Percentiles rank a stretch among this genome's conserved stretches.
Evolutionary conservation across 1,139 yeast species (phyloP).

Genomic region (Geotrichum candidum): DNA sequence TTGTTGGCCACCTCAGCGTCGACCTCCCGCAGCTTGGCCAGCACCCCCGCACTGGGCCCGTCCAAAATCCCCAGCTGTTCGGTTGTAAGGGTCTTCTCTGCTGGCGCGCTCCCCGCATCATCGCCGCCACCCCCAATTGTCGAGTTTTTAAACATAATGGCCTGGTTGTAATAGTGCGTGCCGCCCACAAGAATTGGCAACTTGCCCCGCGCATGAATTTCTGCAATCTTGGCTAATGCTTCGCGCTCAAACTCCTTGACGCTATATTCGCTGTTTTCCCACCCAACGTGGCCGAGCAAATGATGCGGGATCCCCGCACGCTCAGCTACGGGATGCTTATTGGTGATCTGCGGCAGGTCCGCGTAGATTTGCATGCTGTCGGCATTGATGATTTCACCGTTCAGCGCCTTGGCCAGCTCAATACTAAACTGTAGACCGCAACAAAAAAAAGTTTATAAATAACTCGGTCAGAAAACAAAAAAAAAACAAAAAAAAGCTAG

Average conservation of each 20-base stretch:
- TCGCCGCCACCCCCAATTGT: conserved; percentile 35
- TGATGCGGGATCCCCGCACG: conserved; percentile 74
- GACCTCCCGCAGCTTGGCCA: conserved; percentile 42
- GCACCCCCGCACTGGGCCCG: conserved; percentile 49
- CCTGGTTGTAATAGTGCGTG: conserved; percentile 85
- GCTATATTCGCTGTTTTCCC: conserved; percentile 69
- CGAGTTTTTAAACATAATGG: conserved; percentile 64
- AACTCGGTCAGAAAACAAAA: background rate
- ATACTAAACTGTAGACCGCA: conserved; percentile 47
- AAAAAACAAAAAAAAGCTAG: background rate
- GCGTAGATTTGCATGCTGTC: conserved; percentile 95
- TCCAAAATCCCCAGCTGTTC: conserved; percentile 45
- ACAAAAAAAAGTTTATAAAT: background rate
- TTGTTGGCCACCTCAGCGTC: conserved; percentile 76
- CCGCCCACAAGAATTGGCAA: conserved; percentile 92
- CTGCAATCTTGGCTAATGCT: conserved; percentile 50
- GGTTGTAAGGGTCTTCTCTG: conserved; percentile 18
- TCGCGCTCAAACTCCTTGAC: conserved; percentile 77
- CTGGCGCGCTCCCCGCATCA: background rate
- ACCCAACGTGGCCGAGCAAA: conserved; percentile 73
- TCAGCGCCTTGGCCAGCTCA: conserved; percentile 66
- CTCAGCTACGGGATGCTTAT: conserved; percentile 81
- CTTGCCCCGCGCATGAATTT: conserved; percentile 64
- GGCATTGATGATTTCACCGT: conserved; percentile 90
- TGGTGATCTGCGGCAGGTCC: conserved; percentile 70